A percentile compares a stretch with the other conserved stretches of the same genome.
Conservation (phyloP, 2,329 filamentous ascomycete species). For the Madurella fahalii region DNA sequence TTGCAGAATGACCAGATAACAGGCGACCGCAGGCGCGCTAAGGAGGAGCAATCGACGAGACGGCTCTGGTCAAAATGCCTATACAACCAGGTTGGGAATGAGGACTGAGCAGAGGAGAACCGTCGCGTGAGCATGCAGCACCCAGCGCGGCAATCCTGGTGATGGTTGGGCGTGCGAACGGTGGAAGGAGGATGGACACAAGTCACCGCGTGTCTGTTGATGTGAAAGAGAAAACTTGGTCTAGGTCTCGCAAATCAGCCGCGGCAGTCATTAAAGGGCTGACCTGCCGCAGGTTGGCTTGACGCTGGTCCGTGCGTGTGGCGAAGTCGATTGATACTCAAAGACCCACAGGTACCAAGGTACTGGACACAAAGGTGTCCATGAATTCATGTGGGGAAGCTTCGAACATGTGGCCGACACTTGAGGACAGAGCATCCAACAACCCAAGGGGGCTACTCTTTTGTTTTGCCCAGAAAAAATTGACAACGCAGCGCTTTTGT, state of each 20-base stretch:
- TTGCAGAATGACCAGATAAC: conserved; percentile 16
- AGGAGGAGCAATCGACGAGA: conserved; percentile 3
- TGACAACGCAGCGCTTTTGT: neutral
- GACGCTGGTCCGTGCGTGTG: conserved; percentile 19
- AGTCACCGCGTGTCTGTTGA: conserved; percentile 11
- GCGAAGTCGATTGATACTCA: conserved; percentile 1
- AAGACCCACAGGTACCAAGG: conserved; percentile 1
- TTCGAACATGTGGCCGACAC: conserved; percentile 16
- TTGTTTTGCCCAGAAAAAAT: neutral
- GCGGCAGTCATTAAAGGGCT: conserved; percentile 21
- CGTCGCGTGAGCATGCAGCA: neutral
- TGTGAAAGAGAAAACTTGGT: conserved; percentile 28
- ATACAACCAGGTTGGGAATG: conserved; percentile 11
- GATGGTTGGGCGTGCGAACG: conserved; percentile 12
- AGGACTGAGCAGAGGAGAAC: conserved; percentile 2
- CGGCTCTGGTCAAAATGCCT: conserved; percentile 4
- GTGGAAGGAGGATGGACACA: conserved; percentile 16
- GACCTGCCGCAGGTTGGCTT: conserved; percentile 6
- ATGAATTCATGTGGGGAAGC: conserved; percentile 22
- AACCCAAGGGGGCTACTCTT: neutral
- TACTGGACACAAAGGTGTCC: conserved; percentile 19
- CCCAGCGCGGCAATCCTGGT: conserved; percentile 1
- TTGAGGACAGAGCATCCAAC: conserved; percentile 7
- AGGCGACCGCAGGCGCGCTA: conserved; percentile 16
- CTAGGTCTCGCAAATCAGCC: conserved; percentile 22